Base-by-base conservation (phyloP, 1,139 yeast species). In the Magnusiomyces suaveolens region DNA sequence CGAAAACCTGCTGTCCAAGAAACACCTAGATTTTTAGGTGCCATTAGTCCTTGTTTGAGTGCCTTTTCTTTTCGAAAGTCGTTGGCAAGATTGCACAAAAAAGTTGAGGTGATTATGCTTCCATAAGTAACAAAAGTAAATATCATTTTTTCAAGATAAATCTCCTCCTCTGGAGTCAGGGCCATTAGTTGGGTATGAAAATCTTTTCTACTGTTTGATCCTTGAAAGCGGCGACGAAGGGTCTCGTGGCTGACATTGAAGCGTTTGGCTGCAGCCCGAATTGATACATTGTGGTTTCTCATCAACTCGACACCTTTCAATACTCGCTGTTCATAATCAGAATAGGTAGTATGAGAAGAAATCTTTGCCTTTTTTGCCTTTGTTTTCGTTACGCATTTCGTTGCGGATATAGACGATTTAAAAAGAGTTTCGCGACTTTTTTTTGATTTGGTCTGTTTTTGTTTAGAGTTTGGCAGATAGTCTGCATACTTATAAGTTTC, bases 161-260 rank as follows among this genome's bases (percentile, higher is more conserved):
- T 38, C 26, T 54, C 56, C 43, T 54, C 56, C 10, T 23, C 32
- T 23, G 53, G 53, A 8, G 52, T 47, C 29, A 54, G 39, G 8
- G 56, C 56, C 56, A 54, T 54, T 12, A 54, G 26, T 38, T 54
- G 56, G 18, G 49, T 23, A 33, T 54, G 56, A 33, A 54, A 54
- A n/a, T 54, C 50, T 29, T 54, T 50, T 2, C 56, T 49, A n/a
- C 54, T 51, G 16, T 43, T 26, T 2, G 54, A 53, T 2, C 56
- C 56, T 32, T 50, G 54, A 25, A 47, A 48, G 41, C 56, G 38
- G 4, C 56, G 41, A 12, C 56, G 46, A 14, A 54, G 48, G 16
- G 56, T 54, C 26, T 54, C 56, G 24, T 54, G 56, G n/a, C 52
- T 47, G 14, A 54, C 56, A 3, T 33, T 21, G 23, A 54, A 52